Evolutionary conservation across 192 early-diverging fungal genomes (phyloP).

Genomic region (Backusella mclennaniae): DNA sequence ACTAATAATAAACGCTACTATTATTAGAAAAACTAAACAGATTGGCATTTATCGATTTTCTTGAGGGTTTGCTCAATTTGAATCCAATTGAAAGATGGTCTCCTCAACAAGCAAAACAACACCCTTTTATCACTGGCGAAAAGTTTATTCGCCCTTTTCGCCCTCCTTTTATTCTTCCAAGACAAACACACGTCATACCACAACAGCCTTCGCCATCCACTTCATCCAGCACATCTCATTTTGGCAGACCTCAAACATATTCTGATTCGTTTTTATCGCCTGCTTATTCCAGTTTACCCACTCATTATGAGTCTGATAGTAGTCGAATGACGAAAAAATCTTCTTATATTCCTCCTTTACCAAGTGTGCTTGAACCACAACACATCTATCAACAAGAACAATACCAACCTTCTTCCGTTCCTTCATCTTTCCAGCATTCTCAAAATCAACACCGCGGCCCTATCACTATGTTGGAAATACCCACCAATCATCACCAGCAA

Average conservation of each 20-base stretch:
- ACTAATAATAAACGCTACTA: neutral
- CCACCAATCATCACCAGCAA: neutral
- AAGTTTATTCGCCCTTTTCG: slow-evolving; percentile 67
- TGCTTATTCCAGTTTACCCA: slow-evolving; percentile 19
- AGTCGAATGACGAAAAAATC: neutral
- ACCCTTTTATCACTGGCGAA: slow-evolving; percentile 96
- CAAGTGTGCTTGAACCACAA: slow-evolving; percentile 14
- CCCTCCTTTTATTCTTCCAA: slow-evolving; percentile 38
- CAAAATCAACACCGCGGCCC: neutral
- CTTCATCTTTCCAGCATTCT: neutral
- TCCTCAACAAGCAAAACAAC: slow-evolving; percentile 89
- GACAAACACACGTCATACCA: slow-evolving; percentile 2
- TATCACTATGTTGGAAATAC: neutral
- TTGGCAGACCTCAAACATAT: neutral
- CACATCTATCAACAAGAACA: neutral
- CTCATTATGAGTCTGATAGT: neutral
- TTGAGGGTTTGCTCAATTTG: slow-evolving; percentile 83
- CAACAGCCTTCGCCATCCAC: neutral
- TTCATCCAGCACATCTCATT: neutral
- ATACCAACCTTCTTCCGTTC: neutral
- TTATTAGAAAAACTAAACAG: slow-evolving; percentile 69
- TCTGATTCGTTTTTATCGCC: slow-evolving; percentile 12
- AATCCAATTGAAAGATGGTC: slow-evolving; percentile 95
- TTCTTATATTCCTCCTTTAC: slow-evolving; percentile 14
- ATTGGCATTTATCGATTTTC: slow-evolving; percentile 85